Base-by-base conservation (phyloP, 2,329 filamentous ascomycete genomes). In the Aspergillus pseudonomiae region DNA sequence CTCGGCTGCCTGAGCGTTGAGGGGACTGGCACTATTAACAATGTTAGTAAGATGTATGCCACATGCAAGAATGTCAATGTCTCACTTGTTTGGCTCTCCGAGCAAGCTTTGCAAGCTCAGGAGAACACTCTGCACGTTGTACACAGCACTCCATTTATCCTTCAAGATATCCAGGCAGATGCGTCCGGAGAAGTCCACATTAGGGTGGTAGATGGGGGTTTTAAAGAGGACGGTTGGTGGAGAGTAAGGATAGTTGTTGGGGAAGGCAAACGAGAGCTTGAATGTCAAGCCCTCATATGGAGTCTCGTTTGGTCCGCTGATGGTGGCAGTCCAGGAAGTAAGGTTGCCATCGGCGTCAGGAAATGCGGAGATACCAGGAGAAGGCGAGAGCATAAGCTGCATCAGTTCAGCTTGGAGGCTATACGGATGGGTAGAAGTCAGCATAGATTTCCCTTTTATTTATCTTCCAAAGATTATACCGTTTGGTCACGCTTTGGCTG, bases 151-250 rank as follows among this genome's bases (percentile, higher is more conserved):
- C 95, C 95, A 99, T 83, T 97, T 97, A 80, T 98, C 95, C 85
- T 97, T 98, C 68, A 99, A 85, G 70, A 99, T 99, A 75, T 99
- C 96, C 65, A 99, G 85, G 79, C 95, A 99, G 80, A 99, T 99
- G 62, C 95, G 88, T 46, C 95, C 95, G 4, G 91, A 94, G 82
- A 99, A 97, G 82, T 99, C 95, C 71, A 99, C 92, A 73, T 99
- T 99, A 60, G 95, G 95, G 80, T 99, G 95, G 84, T 98, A 99
- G 81, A 99, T 97, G 43, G 95, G 95, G 7, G 96, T 99, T 84
- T 94, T 96, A 88, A 97, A 99, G 64, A 97, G 86, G 21, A 99
- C 95, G 2, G 91, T 93, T 0, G 95, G 95, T 26, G 95, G 88
- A 1, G 90, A 87, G 78, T 97, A 97, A 11, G 95, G 95, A 77